Evolutionary conservation across 2,329 filamentous ascomycete species (phyloP), one percentile per base, ranked within the genome.

Genomic region (Fusarium sp.): DNA sequence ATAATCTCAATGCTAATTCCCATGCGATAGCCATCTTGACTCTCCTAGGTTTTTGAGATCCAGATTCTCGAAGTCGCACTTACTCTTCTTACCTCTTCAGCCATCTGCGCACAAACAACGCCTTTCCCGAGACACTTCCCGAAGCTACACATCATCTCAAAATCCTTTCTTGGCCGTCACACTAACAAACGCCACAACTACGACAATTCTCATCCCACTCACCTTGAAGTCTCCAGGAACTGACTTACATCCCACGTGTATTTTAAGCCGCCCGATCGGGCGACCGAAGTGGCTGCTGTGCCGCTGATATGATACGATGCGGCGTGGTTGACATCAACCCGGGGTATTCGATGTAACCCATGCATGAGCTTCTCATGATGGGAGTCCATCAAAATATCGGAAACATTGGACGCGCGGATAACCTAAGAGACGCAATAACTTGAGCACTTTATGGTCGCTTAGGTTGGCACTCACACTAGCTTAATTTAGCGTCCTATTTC

Each of bases 281-380:
- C 58, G 66, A 74, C 71, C 71, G 71, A 73, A 62, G 37, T 44
- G 37, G 19, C 28, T 54, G 49, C 43, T 61, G 23, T 30, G 45
- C 67, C 49, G 45, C 30, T 43, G 11, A 42, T 12, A 54, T 65
- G 60, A 43, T 31, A 46, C 49, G 42, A 54, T 51, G 18, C 28
- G 30, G 30, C 25, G 7, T 19, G 18, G 21, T 39, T 30, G 18
- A 19, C 21, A n/a, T 37, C 10, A 37, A 37, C 34, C 18, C n/a
- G 49, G 23, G 46, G 30, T 6, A 37, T 37, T 4, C 26, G 16
- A 25, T 18, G 30, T 34, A 25, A 21, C 46, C 16, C 19, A 18
- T 0, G 14, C 19, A 18, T 1, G 9, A 16, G 9, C 18, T 21
- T 10, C 34, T 37, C 19, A 18, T 11, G 19, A 8, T 37, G 21